Evolutionary conservation across 2,329 filamentous ascomycete genomes (phyloP), one percentile per base, ranked within the genome.

Genomic region (Cladobotryum mycophilum): DNA sequence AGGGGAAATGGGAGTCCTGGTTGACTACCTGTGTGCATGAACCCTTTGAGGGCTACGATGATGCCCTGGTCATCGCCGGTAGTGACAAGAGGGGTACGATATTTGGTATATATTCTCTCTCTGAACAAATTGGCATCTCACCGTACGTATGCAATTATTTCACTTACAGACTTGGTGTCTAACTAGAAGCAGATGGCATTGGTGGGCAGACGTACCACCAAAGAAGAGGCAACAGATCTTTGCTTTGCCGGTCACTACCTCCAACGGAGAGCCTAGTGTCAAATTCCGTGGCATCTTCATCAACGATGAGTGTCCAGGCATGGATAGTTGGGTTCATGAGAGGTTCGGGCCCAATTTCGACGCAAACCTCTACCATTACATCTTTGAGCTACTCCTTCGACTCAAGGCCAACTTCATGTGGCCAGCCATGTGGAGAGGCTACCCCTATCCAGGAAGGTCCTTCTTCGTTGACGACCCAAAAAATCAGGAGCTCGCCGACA

Each of bases 341-440:
- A 70, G 70, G 14, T 71, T 70, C 33, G 70, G 69, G 9, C 64
- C 64, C 4, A 77, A 76, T 17, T 82, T 71, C 25, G 76, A 78
- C 51, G 70, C 74, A 0, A 73, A 77, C 3, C 83, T 86, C 55
- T 85, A 86, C 60, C 68, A 68, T 12, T 74, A 75, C 14, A 76
- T 86, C 0, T 86, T 85, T 54, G 83, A 86, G 58, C 70, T 86
- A 5, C 65, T 84, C 1, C 69, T 85, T 3, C 70, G 82, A 13
- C 70, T 83, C 17, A 77, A 74, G 60, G 63, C 80, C 2, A 86
- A 86, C 60, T 85, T 83, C 55, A 67, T 86, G 48, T 86, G 83
- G 83, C 83, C 82, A 0, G 81, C 82, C 0, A 81, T 81, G 76
- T 86, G 82, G 80, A 75, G 76, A 5, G 70, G 67, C 12, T 71